Evolutionary conservation across 2,329 filamentous ascomycete species (phyloP).

Genomic region (Sclerotinia glacialis): DNA sequence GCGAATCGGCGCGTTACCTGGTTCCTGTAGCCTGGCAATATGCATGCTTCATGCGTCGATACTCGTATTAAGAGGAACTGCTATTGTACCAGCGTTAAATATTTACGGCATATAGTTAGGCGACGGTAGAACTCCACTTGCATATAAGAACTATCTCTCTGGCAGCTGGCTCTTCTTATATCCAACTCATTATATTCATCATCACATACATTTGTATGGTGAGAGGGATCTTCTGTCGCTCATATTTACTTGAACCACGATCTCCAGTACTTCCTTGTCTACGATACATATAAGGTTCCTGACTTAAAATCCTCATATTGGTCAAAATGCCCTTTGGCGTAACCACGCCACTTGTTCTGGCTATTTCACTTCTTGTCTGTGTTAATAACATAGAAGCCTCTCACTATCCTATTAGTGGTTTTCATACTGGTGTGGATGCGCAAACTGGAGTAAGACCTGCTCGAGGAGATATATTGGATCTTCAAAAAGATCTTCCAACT

Average conservation of each 20-base stretch:
- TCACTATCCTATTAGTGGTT: slow-evolving; percentile 21
- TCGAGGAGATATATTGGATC: slow-evolving; percentile 23
- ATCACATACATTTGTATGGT: background rate
- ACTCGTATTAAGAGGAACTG: background rate
- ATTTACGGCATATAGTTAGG: background rate
- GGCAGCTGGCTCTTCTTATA: background rate
- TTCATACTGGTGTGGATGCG: slow-evolving; percentile 24
- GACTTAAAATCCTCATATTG: background rate
- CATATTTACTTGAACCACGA: background rate
- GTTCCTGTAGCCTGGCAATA: background rate
- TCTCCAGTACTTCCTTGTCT: background rate
- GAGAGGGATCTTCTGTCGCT: background rate
- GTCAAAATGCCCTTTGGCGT: background rate
- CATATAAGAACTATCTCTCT: background rate
- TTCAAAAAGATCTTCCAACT: slow-evolving; percentile 22
- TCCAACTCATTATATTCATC: background rate
- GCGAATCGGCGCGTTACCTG: background rate
- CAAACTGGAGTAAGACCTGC: slow-evolving; percentile 19
- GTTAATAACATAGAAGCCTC: background rate
- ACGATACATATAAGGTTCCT: background rate
- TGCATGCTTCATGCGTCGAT: background rate
- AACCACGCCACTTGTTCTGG: background rate
- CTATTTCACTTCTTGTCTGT: background rate
- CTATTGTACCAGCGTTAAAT: background rate
- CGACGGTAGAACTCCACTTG: background rate